Base-by-base conservation (phyloP, 768 basidiomycete genomes). In the Psilocybe cubensis region DNA sequence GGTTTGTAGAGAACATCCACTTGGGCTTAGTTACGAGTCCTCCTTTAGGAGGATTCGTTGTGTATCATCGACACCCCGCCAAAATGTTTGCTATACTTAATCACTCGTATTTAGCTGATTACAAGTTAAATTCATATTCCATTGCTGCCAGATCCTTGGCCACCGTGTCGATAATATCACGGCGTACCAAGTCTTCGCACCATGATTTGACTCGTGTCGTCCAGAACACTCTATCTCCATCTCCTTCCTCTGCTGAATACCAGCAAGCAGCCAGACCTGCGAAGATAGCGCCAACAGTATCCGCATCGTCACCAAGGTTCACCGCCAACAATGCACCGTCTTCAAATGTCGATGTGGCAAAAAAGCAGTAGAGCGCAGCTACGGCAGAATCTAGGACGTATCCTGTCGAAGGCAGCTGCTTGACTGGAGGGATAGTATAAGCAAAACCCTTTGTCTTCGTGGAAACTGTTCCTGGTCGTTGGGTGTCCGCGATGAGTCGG, bases 201-300 rank as follows among this genome's bases (percentile, higher is more conserved):
- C 79, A 81, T 56, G 63, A 65, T 17, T 56, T 46, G 20, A 79
- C 76, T 54, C 69, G 59, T 43, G 68, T 58, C 20, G 71, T 73
- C 79, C 79, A 80, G 53, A 79, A 79, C 24, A 63, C 42, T 18
- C 60, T 57, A 11, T 62, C 61, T 2, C 56, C 59, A 4, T 62
- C 52, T 4, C 35, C 65, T 10, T 68, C 68, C 6, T 68, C 68
- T 14, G 58, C 65, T 1, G 68, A 74, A 58, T 80, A 80, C 75
- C 78, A 82, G 46, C 68, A 70, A 4, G 70, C 79, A 0, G 79
- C 79, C 12, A 82, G 63, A 0, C 78, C 79, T n/a, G 69, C 79
- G 46, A 79, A 80, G 20, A 81, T 70, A 2, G 76, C 77, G 0
- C 75, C 79, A 8, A 79, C 74, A 7, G 79, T 80, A 63, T 80